Evolutionary conservation across 257 asterid genomes (phyloP).

Genomic region (Linderniella brevidens): DNA sequence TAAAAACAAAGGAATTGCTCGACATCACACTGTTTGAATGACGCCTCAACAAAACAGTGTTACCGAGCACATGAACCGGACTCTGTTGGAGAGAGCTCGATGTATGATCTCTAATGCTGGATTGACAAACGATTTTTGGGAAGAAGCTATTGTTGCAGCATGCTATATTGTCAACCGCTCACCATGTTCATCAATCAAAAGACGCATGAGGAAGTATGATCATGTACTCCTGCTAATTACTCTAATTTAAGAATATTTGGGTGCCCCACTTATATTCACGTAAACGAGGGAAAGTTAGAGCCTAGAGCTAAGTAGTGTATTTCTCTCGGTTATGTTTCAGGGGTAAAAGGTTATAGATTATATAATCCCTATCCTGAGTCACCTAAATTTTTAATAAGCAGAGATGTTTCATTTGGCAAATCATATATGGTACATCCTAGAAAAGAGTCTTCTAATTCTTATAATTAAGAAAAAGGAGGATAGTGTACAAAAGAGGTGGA

Average conservation of each 20-base stretch:
- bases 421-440: too few species aligned
- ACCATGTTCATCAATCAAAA: not conserved
- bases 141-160: not conserved
- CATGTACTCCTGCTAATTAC: not conserved
- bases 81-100: not conserved
- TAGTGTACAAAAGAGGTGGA: too few species aligned
- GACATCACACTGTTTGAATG: not conserved
- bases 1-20: not conserved
- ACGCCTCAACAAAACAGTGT: not conserved
- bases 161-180: not conserved
- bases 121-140: not conserved
- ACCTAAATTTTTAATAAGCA: too few species aligned
- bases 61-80: not conserved
- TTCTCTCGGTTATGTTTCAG: too few species aligned
- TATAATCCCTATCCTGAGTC: too few species aligned
- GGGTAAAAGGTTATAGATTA: too few species aligned
- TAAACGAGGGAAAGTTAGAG: conserved; percentile 3
- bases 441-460: too few species aligned
- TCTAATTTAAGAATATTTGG: conserved; percentile 4
- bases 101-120: not conserved
- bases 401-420: not conserved
- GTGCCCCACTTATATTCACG: not conserved
- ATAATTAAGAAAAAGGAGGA: too few species aligned
- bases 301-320: not conserved
- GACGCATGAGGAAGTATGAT: not conserved